Conservation (phyloP, 306 rosid species). For the Casuarina glauca region DNA sequence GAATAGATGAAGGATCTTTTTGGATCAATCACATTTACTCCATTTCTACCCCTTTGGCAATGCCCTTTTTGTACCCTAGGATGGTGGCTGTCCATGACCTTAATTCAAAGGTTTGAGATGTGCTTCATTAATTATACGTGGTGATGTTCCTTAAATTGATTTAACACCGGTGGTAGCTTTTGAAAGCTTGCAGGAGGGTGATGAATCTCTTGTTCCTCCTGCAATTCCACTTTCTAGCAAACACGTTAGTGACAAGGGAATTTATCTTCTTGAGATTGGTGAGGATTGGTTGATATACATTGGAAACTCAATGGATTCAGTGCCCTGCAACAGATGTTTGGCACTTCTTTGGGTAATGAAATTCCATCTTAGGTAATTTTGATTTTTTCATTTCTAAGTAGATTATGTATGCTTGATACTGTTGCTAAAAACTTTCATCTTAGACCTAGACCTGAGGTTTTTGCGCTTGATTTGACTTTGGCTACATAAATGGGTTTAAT, state of each 20-base stretch:
- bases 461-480: no score
- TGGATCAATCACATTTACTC: constrained; percentile 84
- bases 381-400: neutral
- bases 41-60: constrained; percentile 80
- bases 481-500: no score
- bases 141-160: constrained; percentile 18
- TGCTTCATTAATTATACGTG: neutral
- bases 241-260: constrained; percentile 70
- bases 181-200: constrained; percentile 57
- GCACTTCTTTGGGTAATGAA: constrained; percentile 67
- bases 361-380: constrained; percentile 74
- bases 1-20: constrained; percentile 84
- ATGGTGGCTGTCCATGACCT: constrained; percentile 85
- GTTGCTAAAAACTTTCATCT: no score
- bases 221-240: constrained; percentile 88
- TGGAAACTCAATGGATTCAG: constrained; percentile 65
- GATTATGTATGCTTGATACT: no score
- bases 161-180: constrained; percentile 12
- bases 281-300: constrained; percentile 79
- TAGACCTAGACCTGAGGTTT: no score
- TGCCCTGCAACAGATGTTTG: constrained; percentile 63
- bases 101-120: constrained; percentile 57
- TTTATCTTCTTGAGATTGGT: constrained; percentile 96
- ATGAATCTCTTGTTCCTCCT: constrained; percentile 68
- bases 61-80: constrained; percentile 93